These are phyloP conservation scores for Trichosporon asahii DNA, from an alignment of 1,284 basidiomycete genomes.

Conservation along the genomic window DNA sequence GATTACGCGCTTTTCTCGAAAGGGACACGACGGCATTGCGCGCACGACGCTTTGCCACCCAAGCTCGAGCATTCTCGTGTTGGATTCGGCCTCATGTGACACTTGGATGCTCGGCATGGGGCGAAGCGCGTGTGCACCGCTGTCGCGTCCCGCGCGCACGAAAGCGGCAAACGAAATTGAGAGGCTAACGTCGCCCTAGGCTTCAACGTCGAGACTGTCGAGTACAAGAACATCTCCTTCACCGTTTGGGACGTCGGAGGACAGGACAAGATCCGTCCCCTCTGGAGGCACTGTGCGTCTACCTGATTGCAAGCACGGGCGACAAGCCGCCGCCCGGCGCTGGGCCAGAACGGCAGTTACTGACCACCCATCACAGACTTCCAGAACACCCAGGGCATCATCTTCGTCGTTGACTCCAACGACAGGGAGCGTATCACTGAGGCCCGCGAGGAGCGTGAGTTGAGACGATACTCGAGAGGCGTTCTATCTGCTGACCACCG, in stretches of 20 bases:
- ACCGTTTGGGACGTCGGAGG: constrained; percentile 99
- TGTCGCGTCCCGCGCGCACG: not conserved
- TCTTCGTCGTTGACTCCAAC: constrained; percentile 99
- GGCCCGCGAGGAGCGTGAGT: constrained; percentile 84
- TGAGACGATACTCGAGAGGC: not conserved
- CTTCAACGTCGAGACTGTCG: constrained; percentile 99
- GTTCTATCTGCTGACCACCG: not conserved
- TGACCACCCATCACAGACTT: constrained; percentile 67
- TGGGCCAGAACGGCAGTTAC: not conserved
- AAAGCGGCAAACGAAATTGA: not conserved
- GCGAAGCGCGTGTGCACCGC: not conserved
- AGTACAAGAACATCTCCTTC: constrained; percentile 99
- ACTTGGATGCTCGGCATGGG: not conserved
- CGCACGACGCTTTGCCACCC: constrained; percentile 3
- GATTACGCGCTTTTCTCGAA: not conserved
- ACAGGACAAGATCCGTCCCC: constrained; percentile 95
- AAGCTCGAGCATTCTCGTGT: not conserved
- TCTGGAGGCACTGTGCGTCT: constrained; percentile 75
- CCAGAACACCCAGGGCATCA: constrained; percentile 99
- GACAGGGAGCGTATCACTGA: constrained; percentile 99
- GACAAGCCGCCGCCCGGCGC: not conserved
- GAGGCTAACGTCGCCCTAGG: not conserved
- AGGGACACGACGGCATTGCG: not conserved
- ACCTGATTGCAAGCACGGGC: not conserved
- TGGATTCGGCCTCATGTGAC: not conserved